Evolutionary conservation across 2,329 filamentous ascomycete species (phyloP).

Genomic region (Fusarium multiceps): DNA sequence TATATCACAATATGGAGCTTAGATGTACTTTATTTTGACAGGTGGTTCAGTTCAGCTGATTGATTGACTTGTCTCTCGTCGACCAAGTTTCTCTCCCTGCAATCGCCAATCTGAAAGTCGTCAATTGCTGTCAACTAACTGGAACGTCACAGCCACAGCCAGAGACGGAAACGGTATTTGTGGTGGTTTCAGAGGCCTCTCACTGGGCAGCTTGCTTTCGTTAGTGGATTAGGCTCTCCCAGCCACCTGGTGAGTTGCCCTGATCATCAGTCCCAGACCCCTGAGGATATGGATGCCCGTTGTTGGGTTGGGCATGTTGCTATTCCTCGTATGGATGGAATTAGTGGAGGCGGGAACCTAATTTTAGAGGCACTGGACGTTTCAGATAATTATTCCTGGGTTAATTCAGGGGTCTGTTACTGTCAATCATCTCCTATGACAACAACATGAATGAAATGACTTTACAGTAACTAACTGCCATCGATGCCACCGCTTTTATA

Average conservation of each 20-base stretch:
- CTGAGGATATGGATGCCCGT: conserved; percentile 14
- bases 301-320: background rate
- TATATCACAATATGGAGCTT: background rate
- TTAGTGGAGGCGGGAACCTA: conserved; percentile 26
- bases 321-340: conserved; percentile 22
- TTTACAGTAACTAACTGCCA: background rate
- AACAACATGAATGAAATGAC: background rate
- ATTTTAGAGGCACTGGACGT: conserved; percentile 36
- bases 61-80: background rate
- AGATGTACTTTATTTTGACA: background rate
- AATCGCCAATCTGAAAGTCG: conserved; percentile 36
- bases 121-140: conserved; percentile 5
- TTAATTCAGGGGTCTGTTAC: conserved; percentile 23
- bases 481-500: background rate
- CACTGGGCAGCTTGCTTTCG: conserved; percentile 18
- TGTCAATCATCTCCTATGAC: conserved; percentile 9
- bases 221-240: conserved; percentile 20
- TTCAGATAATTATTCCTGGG: conserved; percentile 33
- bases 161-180: conserved; percentile 28
- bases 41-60: background rate
- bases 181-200: conserved; percentile 36
- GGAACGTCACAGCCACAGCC: conserved; percentile 25
- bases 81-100: conserved; percentile 8
- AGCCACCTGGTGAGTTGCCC: conserved; percentile 14
- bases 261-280: conserved; percentile 29